Percentiles rank a stretch among this genome's conserved stretches.
These are phyloP conservation scores for Leishmania aethiopica DNA, from an alignment of 208 protist genomes.

Conservation along the genomic window DNA sequence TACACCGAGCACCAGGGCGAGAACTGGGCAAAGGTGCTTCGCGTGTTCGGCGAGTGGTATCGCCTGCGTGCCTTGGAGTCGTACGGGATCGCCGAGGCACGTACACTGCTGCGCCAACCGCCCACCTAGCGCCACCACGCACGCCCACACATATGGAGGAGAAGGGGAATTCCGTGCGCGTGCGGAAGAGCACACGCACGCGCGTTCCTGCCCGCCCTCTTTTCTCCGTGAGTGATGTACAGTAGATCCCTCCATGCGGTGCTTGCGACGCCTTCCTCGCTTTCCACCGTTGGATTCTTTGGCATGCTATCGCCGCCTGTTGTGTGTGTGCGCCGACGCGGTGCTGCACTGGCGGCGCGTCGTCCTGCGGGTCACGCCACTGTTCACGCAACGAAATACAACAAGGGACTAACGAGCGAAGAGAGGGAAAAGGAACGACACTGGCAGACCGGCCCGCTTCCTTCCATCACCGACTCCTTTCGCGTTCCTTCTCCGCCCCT, in stretches of 20 bases:
- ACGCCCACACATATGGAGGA: neutral
- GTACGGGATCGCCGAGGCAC: slow-evolving; percentile 9
- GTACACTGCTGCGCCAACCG: slow-evolving; percentile 4
- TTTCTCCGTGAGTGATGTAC: neutral
- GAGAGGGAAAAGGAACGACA: neutral
- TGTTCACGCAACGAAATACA: neutral
- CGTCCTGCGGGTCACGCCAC: neutral
- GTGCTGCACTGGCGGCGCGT: neutral
- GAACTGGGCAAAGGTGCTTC: slow-evolving; percentile 49
- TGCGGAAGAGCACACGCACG: neutral
- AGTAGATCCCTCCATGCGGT: neutral
- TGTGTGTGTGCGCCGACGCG: neutral
- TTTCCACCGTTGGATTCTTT: neutral
- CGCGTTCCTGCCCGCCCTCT: neutral
- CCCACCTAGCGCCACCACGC: slow-evolving; percentile 2
- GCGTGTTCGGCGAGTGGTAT: slow-evolving; percentile 83
- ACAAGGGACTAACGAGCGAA: neutral
- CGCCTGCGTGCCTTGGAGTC: slow-evolving; percentile 66
- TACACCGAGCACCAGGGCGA: slow-evolving; percentile 33
- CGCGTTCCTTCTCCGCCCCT: neutral
- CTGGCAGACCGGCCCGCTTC: neutral
- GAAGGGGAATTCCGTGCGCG: neutral
- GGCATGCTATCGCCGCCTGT: neutral
- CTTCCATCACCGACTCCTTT: neutral
- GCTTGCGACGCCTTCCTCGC: too few relatives aligned